phyloP scores from a whole-genome alignment of 371 early-diverging fungal genomes.

The Mucor indicus region DNA sequence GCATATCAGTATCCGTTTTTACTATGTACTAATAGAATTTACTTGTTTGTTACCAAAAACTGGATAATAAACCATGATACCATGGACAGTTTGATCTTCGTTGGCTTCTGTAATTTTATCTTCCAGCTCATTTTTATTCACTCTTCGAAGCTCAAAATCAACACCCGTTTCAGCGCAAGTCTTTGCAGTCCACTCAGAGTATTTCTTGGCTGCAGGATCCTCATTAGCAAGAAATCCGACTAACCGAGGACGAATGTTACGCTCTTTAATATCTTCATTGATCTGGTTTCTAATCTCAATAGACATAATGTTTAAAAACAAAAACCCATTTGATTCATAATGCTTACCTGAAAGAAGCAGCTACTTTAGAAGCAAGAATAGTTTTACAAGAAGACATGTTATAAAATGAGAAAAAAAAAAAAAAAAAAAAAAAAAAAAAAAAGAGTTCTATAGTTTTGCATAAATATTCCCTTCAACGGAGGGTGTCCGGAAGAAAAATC shows the following conservation, averaged over 20 bases:
- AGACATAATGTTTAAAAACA: too few species aligned
- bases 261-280: constrained; percentile 68
- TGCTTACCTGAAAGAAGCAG: constrained; percentile 63
- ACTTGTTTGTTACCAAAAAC: constrained; percentile 90
- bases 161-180: constrained; percentile 90
- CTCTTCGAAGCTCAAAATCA: constrained; percentile 84
- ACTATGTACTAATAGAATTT: too few species aligned
- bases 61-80: constrained; percentile 95
- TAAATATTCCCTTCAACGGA: too few species aligned
- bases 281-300: constrained; percentile 82
- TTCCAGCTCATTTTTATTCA: constrained; percentile 81
- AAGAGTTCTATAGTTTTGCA: too few species aligned
- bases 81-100: constrained; percentile 76
- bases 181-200: constrained; percentile 89
- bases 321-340: too few species aligned
- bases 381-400: constrained; percentile 67
- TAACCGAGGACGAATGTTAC: constrained; percentile 72
- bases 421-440: too few species aligned
- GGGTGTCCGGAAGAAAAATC: too few species aligned
- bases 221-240: constrained; percentile 95
- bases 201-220: constrained; percentile 87
- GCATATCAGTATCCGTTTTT: too few species aligned
- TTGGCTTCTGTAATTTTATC: constrained; percentile 85
- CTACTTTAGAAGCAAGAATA: constrained; percentile 58
- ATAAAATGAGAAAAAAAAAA: too few species aligned